A percentile compares a stretch with the other conserved stretches of the same genome.
Evolutionary conservation across 1,139 yeast genomes (phyloP).

Genomic region (Lodderomyces beijingensis): DNA sequence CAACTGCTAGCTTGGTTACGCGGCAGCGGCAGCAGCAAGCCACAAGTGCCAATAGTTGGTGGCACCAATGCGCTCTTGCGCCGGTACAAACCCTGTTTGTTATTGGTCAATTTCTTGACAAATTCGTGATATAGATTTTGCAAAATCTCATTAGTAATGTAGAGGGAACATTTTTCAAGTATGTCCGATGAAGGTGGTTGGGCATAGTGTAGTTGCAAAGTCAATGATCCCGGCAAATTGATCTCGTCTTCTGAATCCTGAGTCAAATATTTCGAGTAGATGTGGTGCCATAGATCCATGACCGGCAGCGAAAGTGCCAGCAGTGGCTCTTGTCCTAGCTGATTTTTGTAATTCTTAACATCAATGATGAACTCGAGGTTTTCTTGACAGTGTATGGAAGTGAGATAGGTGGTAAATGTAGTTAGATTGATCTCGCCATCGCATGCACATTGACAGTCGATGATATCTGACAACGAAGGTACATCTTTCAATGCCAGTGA

Average conservation of each 20-base stretch:
- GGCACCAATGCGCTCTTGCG: neutral
- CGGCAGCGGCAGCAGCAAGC: no score
- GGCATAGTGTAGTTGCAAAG: slow-evolving; percentile 7
- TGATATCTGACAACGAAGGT: neutral
- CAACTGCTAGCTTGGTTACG: neutral
- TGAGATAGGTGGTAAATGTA: slow-evolving; percentile 9
- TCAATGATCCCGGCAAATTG: slow-evolving; percentile 12
- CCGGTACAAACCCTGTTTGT: neutral
- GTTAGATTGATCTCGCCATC: slow-evolving; percentile 5
- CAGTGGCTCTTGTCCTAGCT: no score
- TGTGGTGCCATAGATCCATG: slow-evolving; percentile 10
- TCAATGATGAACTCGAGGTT: slow-evolving; percentile 14
- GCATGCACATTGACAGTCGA: neutral
- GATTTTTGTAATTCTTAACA: slow-evolving; percentile 7
- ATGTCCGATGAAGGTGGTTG: slow-evolving; percentile 8
- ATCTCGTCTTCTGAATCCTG: slow-evolving; percentile 12
- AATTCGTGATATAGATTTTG: slow-evolving; percentile 13
- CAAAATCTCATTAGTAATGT: slow-evolving; percentile 12
- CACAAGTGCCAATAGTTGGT: neutral
- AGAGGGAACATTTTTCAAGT: slow-evolving; percentile 9
- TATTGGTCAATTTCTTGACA: slow-evolving; percentile 5
- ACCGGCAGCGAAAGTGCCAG: neutral
- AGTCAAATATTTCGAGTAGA: slow-evolving; percentile 11
- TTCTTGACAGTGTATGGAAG: slow-evolving; percentile 14
- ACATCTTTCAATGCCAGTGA: neutral